Evolutionary conservation across 2,329 filamentous ascomycete species (phyloP), one percentile per base, ranked within the genome.

Genomic region (Clarireedia paspali): DNA sequence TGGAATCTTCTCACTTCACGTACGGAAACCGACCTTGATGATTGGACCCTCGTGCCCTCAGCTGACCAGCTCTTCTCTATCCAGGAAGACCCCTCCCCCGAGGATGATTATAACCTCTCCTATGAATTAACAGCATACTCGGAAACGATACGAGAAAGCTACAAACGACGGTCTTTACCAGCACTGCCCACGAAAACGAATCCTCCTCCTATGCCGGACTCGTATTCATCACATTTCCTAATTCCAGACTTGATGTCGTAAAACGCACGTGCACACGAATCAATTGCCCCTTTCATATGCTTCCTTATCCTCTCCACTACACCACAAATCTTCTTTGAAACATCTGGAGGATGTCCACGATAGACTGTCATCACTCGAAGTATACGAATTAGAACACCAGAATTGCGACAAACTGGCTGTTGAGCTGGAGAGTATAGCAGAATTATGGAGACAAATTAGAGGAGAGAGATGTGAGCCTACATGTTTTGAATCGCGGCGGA

Each of bases 1-100:
- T 55, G 53, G 46, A 50, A 50, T 38, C 27, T 55, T 17, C 47
- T 50, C 23, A 53, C 42, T 48, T 45, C 50, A 48, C 52, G 52
- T 50, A 15, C 46, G 36, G 34, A 51, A 15, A 23, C 44, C 26
- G n/a, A 38, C 5, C 38, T 20, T 23, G 15, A 36, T 44, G 9
- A 36, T 26, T 44, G 26, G 20, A 17, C 14, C 27, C 20, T 27
- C 15, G 38, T 45, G 4, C 9, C 27, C 12, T 15, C 23, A 14
- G 44, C 44, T 54, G 45, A 54, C 46, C 46, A 39, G 24, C 17
- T 17, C 20, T 39, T 30, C 17, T 38, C 44, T 34, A 34, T 49
- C 10, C 26, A 54, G 44, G 52, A 54, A 49, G 27, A 39, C 34
- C 30, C 10, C 30, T 34, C 30, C 7, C 3, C 10, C 30, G 30